phyloP scores from a whole-genome alignment of 768 basidiomycete genomes.

The Lactarius sanguifluus region DNA sequence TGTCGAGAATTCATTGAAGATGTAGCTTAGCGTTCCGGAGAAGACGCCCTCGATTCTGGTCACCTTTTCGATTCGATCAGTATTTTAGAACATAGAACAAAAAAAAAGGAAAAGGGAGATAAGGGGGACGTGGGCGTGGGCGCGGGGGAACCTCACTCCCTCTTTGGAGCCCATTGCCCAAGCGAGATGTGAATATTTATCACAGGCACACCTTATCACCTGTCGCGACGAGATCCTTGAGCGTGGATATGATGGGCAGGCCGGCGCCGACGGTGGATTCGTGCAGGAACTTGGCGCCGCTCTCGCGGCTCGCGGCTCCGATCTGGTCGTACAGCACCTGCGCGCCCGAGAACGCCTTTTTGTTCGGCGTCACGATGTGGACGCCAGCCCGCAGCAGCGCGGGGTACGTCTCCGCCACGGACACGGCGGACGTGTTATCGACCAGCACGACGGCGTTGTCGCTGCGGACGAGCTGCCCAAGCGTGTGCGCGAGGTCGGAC shows the following conservation, averaged over 20 bases:
- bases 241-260: conserved; percentile 84
- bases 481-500: conserved; percentile 41
- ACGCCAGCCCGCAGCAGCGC: conserved; percentile 74
- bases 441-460: conserved; percentile 67
- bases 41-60: conserved; percentile 96
- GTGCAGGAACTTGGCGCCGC: conserved; percentile 69
- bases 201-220: conserved; percentile 74
- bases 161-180: not conserved
- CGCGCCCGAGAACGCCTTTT: conserved; percentile 88
- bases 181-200: not conserved
- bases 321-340: conserved; percentile 69
- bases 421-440: conserved; percentile 89
- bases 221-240: conserved; percentile 89
- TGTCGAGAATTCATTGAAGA: conserved; percentile 94
- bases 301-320: conserved; percentile 52
- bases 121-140: no score
- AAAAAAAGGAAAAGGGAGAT: not conserved
- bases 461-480: conserved; percentile 46
- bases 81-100: not conserved
- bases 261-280: conserved; percentile 97
- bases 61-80: conserved; percentile 46
- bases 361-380: conserved; percentile 93
- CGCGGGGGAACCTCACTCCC: no score
- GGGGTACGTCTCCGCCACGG: conserved; percentile 80
- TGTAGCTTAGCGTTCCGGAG: conserved; percentile 97